Evolutionary conservation across 2,329 filamentous ascomycete genomes (phyloP).

Genomic region (Dendryphion nanum): DNA sequence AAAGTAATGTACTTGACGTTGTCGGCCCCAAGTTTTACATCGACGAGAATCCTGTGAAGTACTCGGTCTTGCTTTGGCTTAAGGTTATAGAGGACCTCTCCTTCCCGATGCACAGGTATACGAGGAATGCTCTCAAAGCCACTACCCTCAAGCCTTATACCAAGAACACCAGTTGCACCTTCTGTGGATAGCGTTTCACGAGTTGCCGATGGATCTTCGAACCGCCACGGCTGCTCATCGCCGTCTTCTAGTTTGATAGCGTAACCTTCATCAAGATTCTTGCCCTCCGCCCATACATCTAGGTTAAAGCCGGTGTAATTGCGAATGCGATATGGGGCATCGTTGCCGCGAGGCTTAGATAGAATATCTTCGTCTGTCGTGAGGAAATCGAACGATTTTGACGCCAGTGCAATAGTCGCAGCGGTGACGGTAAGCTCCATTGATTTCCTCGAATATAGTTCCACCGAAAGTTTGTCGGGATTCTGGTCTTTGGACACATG

Average conservation of each 20-base stretch:
- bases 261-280: slow-evolving; percentile 67
- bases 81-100: slow-evolving; percentile 85
- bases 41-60: slow-evolving; percentile 85
- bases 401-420: slow-evolving; percentile 87
- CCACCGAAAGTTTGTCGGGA: slow-evolving; percentile 75
- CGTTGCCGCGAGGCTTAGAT: slow-evolving; percentile 85
- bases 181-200: slow-evolving; percentile 89
- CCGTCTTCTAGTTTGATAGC: slow-evolving; percentile 81
- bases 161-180: slow-evolving; percentile 73
- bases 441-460: slow-evolving; percentile 82
- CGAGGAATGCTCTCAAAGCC: slow-evolving; percentile 89
- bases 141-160: slow-evolving; percentile 83
- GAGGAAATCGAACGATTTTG: slow-evolving; percentile 89
- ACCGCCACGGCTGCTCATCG: slow-evolving; percentile 90
- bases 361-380: slow-evolving; percentile 86
- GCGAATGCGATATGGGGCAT: slow-evolving; percentile 88
- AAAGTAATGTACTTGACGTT: slow-evolving; percentile 99
- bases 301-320: slow-evolving; percentile 96
- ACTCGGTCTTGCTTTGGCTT: slow-evolving; percentile 83
- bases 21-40: slow-evolving; percentile 85
- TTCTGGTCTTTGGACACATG: slow-evolving; percentile 77
- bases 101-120: slow-evolving; percentile 89
- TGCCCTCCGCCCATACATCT: slow-evolving; percentile 71
- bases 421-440: slow-evolving; percentile 93
- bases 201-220: slow-evolving; percentile 95